Evolutionary conservation across 805 yeast genomes (phyloP).

Genomic region (Candida taoyuanica): DNA sequence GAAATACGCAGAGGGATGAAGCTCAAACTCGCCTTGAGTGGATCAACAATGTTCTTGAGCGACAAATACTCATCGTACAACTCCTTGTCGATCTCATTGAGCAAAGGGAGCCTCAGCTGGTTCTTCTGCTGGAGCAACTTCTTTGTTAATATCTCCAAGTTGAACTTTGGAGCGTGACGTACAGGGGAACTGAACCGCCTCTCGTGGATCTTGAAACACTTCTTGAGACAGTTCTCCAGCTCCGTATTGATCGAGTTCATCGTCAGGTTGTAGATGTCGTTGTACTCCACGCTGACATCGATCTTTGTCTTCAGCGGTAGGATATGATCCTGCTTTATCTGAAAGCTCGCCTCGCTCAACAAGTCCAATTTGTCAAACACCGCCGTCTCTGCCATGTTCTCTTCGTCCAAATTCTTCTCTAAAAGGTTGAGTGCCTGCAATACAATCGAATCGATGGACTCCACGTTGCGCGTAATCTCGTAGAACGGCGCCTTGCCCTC

Average conservation of each 20-base stretch:
- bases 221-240: constrained; percentile 33
- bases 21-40: constrained; percentile 47
- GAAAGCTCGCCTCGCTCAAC: constrained; percentile 28
- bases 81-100: constrained; percentile 34
- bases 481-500: constrained; percentile 32
- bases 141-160: constrained; percentile 31
- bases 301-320: constrained; percentile 30
- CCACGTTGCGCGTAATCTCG: constrained; percentile 29
- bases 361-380: constrained; percentile 29
- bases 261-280: constrained; percentile 38
- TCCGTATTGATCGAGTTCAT: constrained; percentile 40
- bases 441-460: constrained; percentile 32
- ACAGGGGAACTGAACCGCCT: constrained; percentile 36
- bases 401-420: constrained; percentile 27
- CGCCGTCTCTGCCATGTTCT: constrained; percentile 26
- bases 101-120: constrained; percentile 36
- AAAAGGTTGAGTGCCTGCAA: constrained; percentile 32
- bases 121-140: constrained; percentile 28
- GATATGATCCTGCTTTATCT: constrained; percentile 27
- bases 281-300: constrained; percentile 39
- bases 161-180: constrained; percentile 35
- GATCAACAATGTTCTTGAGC: constrained; percentile 40
- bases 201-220: constrained; percentile 36
- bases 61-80: constrained; percentile 39
- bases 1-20: constrained; percentile 48